Evolutionary conservation across 108 stramenopile species (phyloP).

Genomic region (Pseudonitzschia pungens): DNA sequence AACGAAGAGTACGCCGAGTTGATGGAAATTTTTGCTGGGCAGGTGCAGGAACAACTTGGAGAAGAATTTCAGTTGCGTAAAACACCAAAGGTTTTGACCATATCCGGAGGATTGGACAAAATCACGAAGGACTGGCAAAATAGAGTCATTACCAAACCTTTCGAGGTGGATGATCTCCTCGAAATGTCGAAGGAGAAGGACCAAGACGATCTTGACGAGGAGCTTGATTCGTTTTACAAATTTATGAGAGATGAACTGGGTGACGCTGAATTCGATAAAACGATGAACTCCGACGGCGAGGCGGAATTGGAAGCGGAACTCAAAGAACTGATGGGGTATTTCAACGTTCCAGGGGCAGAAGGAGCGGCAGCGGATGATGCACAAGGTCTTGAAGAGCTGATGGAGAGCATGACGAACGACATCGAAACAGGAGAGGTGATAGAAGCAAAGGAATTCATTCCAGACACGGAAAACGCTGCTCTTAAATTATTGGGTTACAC

Average conservation of each 20-base stretch:
- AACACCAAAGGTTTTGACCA: constrained; percentile 58
- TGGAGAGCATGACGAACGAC: constrained; percentile 34
- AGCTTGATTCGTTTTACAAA: constrained; percentile 36
- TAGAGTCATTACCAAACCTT: constrained; percentile 27
- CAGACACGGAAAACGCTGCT: constrained; percentile 34
- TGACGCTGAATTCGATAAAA: constrained; percentile 45
- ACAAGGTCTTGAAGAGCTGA: constrained; percentile 34
- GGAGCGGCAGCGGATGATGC: constrained; percentile 33
- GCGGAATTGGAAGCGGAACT: constrained; percentile 36
- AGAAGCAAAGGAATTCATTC: constrained; percentile 23
- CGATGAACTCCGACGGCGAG: constrained; percentile 29
- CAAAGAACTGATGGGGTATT: constrained; percentile 24
- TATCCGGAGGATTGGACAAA: constrained; percentile 47
- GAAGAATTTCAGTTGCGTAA: constrained; percentile 43
- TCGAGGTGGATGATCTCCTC: constrained; percentile 29
- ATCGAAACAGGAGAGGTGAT: constrained; percentile 19
- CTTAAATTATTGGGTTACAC: constrained; percentile 49
- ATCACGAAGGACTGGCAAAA: constrained; percentile 40
- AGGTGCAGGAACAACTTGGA: constrained; percentile 46
- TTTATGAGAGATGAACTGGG: constrained; percentile 59
- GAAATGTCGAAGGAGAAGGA: constrained; percentile 3
- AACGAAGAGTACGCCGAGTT: constrained; percentile 51
- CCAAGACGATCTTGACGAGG: constrained; percentile 37
- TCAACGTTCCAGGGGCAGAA: constrained; percentile 32
- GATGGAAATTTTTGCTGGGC: constrained; percentile 57